These are phyloP conservation scores for Tolypocladium ophioglossoides DNA, from an alignment of 2,329 filamentous ascomycete genomes.

Conservation along the genomic window DNA sequence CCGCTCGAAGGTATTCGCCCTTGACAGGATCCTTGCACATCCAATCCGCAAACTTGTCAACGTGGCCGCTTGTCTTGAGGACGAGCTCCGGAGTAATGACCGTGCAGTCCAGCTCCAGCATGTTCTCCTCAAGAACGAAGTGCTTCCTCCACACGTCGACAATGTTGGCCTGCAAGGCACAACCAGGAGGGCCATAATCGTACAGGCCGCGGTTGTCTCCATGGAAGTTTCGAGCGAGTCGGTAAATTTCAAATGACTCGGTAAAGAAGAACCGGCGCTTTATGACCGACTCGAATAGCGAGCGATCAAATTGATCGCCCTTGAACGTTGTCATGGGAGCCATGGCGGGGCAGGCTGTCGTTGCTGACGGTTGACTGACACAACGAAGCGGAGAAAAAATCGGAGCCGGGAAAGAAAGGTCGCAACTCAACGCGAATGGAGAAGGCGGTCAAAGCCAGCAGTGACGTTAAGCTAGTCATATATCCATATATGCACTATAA, in stretches of 20 bases:
- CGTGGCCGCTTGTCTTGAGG: slow-evolving; percentile 90
- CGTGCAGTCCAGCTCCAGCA: slow-evolving; percentile 91
- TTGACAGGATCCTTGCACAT: slow-evolving; percentile 99
- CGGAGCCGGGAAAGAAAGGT: no score
- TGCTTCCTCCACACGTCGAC: slow-evolving; percentile 87
- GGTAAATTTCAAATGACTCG: slow-evolving; percentile 87
- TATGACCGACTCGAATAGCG: no score
- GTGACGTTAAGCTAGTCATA: no score
- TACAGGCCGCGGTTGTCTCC: slow-evolving; percentile 80
- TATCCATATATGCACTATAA: no score
- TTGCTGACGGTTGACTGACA: no score
- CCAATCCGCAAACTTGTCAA: slow-evolving; percentile 97
- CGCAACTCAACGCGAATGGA: no score
- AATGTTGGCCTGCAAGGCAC: slow-evolving; percentile 77
- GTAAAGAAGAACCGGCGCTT: slow-evolving; percentile 82
- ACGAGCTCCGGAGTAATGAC: slow-evolving; percentile 89
- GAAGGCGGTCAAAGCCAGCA: no score
- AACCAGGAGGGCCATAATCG: slow-evolving; percentile 87
- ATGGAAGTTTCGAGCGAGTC: no score
- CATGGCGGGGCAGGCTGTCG: no score
- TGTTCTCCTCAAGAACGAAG: slow-evolving; percentile 85
- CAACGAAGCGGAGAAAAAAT: no score
- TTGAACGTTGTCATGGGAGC: no score
- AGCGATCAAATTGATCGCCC: no score
- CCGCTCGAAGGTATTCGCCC: slow-evolving; percentile 90